Conservation (phyloP, 2,329 filamentous ascomycete genomes). For the Sclerotinia sclerotiorum region DNA sequence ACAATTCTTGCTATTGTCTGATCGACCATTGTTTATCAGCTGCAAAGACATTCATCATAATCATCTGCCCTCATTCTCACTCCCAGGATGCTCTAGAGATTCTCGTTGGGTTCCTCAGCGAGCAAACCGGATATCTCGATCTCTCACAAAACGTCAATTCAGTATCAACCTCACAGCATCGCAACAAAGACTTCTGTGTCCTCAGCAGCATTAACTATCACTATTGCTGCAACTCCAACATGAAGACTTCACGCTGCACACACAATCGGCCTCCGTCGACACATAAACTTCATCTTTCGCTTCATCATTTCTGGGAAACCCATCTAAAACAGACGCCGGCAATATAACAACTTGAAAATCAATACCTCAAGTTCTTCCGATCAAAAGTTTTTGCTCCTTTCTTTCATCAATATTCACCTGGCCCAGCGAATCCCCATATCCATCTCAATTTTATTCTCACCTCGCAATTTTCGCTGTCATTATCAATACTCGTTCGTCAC, state of each 20-base stretch:
- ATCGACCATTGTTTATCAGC: background rate
- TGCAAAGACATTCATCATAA: background rate
- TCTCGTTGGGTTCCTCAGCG: background rate
- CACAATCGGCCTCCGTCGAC: no score
- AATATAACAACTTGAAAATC: background rate
- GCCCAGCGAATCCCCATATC: background rate
- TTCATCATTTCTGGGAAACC: background rate
- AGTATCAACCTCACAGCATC: background rate
- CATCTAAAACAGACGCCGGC: background rate
- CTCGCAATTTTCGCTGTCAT: background rate
- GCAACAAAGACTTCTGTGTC: no score
- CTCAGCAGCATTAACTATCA: background rate
- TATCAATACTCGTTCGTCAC: background rate
- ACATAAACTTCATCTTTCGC: background rate
- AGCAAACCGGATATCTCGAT: background rate
- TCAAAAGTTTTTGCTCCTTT: background rate
- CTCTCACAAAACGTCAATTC: background rate
- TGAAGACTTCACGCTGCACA: fast-evolving
- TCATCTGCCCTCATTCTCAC: no score
- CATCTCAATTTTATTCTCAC: background rate
- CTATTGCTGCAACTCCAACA: background rate
- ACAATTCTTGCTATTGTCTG: background rate
- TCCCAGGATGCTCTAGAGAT: background rate
- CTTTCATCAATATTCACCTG: background rate
- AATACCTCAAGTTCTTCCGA: background rate